A percentile compares a stretch with the other conserved stretches of the same genome.
Conservation (phyloP, 768 basidiomycete species). For the Pleurotus eryngii region DNA sequence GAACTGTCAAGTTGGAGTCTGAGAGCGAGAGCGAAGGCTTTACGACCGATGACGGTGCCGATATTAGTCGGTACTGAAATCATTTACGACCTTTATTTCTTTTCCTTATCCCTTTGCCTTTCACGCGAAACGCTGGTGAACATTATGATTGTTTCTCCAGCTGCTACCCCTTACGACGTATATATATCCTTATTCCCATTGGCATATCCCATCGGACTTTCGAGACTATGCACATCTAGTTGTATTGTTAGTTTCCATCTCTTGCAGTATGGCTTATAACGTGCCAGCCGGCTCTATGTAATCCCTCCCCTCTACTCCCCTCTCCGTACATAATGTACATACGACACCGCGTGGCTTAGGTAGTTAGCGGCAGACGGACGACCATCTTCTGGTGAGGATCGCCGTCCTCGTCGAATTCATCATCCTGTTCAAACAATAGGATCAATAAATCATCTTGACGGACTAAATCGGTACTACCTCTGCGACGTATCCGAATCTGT, state of each 20-base stretch:
- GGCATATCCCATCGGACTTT: conserved; percentile 25
- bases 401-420: conserved; percentile 78
- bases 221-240: conserved; percentile 11
- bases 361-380: conserved; percentile 39
- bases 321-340: conserved; percentile 5
- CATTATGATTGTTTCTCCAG: background rate
- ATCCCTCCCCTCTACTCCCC: conserved; percentile 7
- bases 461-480: conserved; percentile 40
- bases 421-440: conserved; percentile 41
- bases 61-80: conserved; percentile 30
- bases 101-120: conserved; percentile 1
- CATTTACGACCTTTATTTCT: conserved; percentile 8
- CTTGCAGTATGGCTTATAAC: conserved; percentile 6
- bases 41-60: conserved; percentile 47
- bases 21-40: conserved; percentile 72
- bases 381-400: conserved; percentile 87
- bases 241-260: conserved; percentile 33
- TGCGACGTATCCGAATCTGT: conserved; percentile 65
- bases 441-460: too few species aligned
- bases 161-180: conserved; percentile 7
- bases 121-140: background rate
- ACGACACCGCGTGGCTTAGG: conserved; percentile 8
- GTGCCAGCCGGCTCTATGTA: background rate
- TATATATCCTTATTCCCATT: conserved; percentile 10
- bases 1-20: conserved; percentile 58